phyloP scores from a whole-genome alignment of 2,329 filamentous ascomycete genomes.

The Phialophora chinensis region DNA sequence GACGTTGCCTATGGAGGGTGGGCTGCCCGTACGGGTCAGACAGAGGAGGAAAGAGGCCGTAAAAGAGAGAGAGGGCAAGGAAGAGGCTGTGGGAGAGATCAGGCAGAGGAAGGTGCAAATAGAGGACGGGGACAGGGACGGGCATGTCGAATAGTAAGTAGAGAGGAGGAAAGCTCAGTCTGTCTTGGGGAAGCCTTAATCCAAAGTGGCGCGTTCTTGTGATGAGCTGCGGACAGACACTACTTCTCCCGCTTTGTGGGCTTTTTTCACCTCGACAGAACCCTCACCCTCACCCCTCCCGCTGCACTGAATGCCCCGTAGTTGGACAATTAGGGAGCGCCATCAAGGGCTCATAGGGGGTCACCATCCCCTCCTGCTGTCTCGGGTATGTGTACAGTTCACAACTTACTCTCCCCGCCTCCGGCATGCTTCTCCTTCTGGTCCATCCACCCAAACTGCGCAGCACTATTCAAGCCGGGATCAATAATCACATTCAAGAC shows the following conservation, averaged over 20 bases:
- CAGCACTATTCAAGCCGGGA: constrained; percentile 53
- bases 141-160: no score
- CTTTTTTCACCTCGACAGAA: no score
- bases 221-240: background rate
- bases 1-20: constrained; percentile 68
- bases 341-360: no score
- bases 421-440: constrained; percentile 37
- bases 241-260: background rate
- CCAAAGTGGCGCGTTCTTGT: background rate
- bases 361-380: background rate
- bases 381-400: background rate
- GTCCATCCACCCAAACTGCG: constrained; percentile 48
- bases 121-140: background rate
- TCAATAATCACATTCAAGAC: constrained; percentile 64
- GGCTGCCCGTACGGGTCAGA: constrained; percentile 53
- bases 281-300: background rate
- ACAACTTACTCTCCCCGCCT: constrained; percentile 23
- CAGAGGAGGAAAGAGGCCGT: background rate
- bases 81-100: no score
- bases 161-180: no score
- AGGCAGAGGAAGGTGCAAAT: background rate
- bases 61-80: background rate
- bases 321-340: background rate
- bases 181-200: no score
- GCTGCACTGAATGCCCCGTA: background rate